Evolutionary conservation across 2,329 filamentous ascomycete species (phyloP).

Genomic region (Botrytis hyacinthi): DNA sequence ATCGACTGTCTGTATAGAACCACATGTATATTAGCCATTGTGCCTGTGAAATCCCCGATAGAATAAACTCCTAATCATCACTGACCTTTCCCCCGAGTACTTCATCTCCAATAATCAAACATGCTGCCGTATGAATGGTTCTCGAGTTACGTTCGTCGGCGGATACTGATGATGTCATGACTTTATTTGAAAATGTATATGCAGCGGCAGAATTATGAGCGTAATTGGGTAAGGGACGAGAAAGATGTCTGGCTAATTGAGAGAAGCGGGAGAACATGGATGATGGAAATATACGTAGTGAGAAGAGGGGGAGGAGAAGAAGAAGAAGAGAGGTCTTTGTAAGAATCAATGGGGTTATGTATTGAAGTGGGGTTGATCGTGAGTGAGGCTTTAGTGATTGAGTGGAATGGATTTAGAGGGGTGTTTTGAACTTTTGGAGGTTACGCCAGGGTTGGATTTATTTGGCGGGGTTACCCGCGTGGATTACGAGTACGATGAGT

Average conservation of each 20-base stretch:
- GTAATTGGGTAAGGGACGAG: slow-evolving; percentile 58
- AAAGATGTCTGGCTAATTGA: slow-evolving; percentile 71
- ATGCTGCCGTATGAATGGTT: slow-evolving; percentile 84
- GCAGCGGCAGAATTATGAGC: slow-evolving; percentile 43
- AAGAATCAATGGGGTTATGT: not conserved
- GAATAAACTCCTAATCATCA: slow-evolving; percentile 32
- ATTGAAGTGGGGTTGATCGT: not conserved
- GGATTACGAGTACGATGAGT: not conserved
- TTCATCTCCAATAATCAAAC: slow-evolving; percentile 95
- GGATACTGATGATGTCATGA: slow-evolving; percentile 50
- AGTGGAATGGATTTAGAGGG: not conserved
- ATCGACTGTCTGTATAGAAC: slow-evolving; percentile 40
- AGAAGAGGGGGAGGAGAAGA: not conserved
- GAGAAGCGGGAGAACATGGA: slow-evolving; percentile 74
- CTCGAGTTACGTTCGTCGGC: slow-evolving; percentile 57
- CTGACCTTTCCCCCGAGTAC: slow-evolving; percentile 87
- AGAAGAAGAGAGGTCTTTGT: not conserved
- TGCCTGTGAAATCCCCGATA: slow-evolving; percentile 21
- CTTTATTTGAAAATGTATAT: slow-evolving; percentile 28
- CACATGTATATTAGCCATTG: slow-evolving; percentile 33
- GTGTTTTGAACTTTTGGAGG: not conserved
- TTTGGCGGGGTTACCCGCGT: not conserved
- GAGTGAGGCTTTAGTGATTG: not conserved
- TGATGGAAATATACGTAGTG: not conserved
- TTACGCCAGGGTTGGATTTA: not conserved